Conservation (phyloP, 306 rosid genomes). For the Phaseolus lunatus region DNA sequence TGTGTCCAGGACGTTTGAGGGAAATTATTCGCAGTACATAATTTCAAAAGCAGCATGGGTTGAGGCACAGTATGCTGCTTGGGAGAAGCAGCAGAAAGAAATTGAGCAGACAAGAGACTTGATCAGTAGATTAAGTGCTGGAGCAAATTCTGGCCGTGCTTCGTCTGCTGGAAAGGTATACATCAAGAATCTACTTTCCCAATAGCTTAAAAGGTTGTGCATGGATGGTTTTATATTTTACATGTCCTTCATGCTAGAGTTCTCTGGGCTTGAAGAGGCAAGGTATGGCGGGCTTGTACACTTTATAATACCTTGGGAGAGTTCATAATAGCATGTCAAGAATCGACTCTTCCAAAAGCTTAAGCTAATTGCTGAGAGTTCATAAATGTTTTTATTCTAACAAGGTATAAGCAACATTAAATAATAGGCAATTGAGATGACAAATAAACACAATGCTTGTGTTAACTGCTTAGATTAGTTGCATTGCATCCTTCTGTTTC, state of each 20-base stretch:
- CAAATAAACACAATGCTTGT: constrained; percentile 22
- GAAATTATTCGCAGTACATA: constrained; percentile 86
- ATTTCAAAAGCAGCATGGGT: constrained; percentile 85
- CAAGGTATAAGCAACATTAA: constrained; percentile 19
- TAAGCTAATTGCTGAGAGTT: background rate
- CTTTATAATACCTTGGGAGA: too few relatives aligned
- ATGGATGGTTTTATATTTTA: constrained; percentile 8
- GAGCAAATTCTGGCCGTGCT: constrained; percentile 97
- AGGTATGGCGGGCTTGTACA: background rate
- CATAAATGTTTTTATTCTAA: constrained; percentile 4
- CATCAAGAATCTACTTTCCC: background rate
- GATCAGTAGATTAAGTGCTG: constrained; percentile 88
- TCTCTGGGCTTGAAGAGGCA: background rate
- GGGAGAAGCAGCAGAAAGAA: constrained; percentile 99
- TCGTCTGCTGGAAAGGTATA: constrained; percentile 94
- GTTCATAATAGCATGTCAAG: background rate
- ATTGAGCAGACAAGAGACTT: constrained; percentile 87
- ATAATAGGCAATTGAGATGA: constrained; percentile 13
- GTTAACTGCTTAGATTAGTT: constrained; percentile 33
- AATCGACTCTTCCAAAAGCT: background rate
- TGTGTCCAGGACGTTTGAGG: constrained; percentile 78
- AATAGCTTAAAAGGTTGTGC: background rate
- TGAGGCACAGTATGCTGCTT: constrained; percentile 89
- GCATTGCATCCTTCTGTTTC: constrained; percentile 28
- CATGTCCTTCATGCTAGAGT: background rate